Evolutionary conservation across 257 asterid species (phyloP).

Genomic region (Echites panduratus): DNA sequence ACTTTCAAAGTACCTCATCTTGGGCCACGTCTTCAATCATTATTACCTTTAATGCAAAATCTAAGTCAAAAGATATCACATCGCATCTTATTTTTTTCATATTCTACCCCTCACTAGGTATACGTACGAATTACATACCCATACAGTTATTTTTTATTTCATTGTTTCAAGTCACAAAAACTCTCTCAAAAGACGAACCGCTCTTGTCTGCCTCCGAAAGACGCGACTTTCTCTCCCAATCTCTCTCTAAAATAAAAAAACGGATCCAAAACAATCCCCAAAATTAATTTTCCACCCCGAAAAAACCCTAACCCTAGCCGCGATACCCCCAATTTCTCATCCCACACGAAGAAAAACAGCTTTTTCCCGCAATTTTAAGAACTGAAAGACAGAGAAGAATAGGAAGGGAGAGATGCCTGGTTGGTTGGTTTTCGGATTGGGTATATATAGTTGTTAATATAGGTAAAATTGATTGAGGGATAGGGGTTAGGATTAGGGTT

Average conservation of each 20-base stretch:
- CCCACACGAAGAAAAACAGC: not conserved
- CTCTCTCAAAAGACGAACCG: constrained; percentile 21
- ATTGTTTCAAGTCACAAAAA: not conserved
- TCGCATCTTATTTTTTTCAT: no score
- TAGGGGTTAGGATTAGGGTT: constrained; percentile 22
- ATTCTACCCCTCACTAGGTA: no score
- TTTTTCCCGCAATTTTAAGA: not conserved
- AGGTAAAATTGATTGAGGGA: constrained; percentile 17
- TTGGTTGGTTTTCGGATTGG: not conserved
- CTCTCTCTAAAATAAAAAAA: constrained; percentile 29
- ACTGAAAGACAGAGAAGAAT: not conserved
- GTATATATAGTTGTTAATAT: not conserved
- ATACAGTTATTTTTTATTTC: not conserved
- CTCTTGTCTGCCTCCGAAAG: constrained; percentile 37
- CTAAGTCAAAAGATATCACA: no score
- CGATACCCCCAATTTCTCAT: constrained; percentile 20
- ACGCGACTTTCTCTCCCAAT: constrained; percentile 36
- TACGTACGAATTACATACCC: not conserved
- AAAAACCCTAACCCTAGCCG: constrained; percentile 86
- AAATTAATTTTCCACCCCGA: constrained; percentile 39
- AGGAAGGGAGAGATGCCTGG: not conserved
- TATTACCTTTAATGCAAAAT: not conserved
- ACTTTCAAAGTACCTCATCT: no score
- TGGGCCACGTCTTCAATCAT: not conserved
- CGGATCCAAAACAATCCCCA: constrained; percentile 32